phyloP scores from a whole-genome alignment of 495 filamentous ascomycete genomes.

The Clohesyomyces aquaticus region DNA sequence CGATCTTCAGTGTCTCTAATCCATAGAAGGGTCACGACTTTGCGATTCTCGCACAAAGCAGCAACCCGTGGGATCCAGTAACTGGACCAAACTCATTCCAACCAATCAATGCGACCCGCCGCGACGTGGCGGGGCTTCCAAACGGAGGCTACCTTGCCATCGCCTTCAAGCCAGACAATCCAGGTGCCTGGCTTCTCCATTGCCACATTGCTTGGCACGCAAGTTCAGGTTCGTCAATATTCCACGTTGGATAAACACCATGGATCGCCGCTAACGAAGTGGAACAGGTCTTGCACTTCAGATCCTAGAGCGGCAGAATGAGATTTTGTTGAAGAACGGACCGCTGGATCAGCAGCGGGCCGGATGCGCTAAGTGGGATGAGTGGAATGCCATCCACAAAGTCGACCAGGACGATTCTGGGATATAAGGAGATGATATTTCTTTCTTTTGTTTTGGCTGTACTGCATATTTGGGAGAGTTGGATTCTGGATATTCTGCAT shows the following conservation, averaged over 20 bases:
- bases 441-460: background rate
- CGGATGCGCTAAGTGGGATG: slow-evolving; percentile 7
- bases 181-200: slow-evolving; percentile 42
- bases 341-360: background rate
- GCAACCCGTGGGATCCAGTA: slow-evolving; percentile 18
- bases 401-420: slow-evolving; percentile 18
- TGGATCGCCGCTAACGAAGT: too few species aligned
- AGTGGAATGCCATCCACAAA: background rate
- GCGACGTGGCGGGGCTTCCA: slow-evolving; percentile 43
- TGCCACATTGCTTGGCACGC: slow-evolving; percentile 48
- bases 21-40: slow-evolving; percentile 43
- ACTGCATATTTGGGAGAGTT: background rate
- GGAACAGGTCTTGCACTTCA: slow-evolving; percentile 24
- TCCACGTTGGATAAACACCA: slow-evolving; percentile 36
- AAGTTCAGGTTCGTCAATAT: slow-evolving; percentile 27
- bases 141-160: slow-evolving; percentile 41
- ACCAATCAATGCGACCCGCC: slow-evolving; percentile 40
- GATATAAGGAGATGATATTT: slow-evolving; percentile 1
- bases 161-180: slow-evolving; percentile 46
- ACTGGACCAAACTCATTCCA: slow-evolving; percentile 27
- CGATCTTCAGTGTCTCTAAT: background rate
- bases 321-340: slow-evolving; percentile 1
- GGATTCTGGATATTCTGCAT: background rate
- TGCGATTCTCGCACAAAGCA: slow-evolving; percentile 36
- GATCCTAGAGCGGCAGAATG: slow-evolving; percentile 29